Evolutionary conservation across 2,329 filamentous ascomycete species (phyloP), one percentile per base, ranked within the genome.

Genomic region (Trichoderma arundinaceum): DNA sequence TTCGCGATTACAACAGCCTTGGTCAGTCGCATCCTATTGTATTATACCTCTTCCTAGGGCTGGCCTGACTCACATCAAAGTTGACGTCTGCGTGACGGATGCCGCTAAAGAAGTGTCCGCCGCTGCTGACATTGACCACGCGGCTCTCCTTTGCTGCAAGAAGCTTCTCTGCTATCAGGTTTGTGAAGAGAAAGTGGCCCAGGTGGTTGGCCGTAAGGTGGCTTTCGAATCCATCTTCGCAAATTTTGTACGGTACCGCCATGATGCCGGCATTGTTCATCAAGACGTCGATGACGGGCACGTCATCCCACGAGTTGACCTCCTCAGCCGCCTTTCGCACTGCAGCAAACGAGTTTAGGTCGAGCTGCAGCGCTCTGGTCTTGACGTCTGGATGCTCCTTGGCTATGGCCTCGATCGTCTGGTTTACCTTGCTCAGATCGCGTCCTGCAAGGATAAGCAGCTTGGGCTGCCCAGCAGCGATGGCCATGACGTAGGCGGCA

Each of bases 371-470:
- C 1, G 72, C 32, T 19, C 74, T 74, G 0, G 72, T 72, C 28
- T 73, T 52, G 22, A 82, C 75, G 1, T 70, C 66, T 0, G 80
- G 76, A 56, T 77, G 65, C 10, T 72, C 61, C 3, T 71, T 68
- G 12, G 64, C 58, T 62, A 84, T 74, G 57, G 73, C 71, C 3
- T 78, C 73, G n/a, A 75, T 74, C 0, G 79, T 78, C 1, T 76
- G 72, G 19, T 78, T 71, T 4, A 79, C 67, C 63, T 83, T 85
- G 13, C 73, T 59, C 5, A 71, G 59, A 52, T 74, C 81, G 65
- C 83, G 82, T 35, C 81, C 80, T 7, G 77, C 80, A 32, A 84
- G 78, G 58, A 82, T 80, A 63, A 85, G 78, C 32, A 78, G 71
- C 2, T 72, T 67, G 0, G 82, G 81, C 1, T 75, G 71, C 33